Evolutionary conservation across 371 early-diverging fungal genomes (phyloP), one percentile per base, ranked within the genome.

Genomic region (Massospora cicadina): DNA sequence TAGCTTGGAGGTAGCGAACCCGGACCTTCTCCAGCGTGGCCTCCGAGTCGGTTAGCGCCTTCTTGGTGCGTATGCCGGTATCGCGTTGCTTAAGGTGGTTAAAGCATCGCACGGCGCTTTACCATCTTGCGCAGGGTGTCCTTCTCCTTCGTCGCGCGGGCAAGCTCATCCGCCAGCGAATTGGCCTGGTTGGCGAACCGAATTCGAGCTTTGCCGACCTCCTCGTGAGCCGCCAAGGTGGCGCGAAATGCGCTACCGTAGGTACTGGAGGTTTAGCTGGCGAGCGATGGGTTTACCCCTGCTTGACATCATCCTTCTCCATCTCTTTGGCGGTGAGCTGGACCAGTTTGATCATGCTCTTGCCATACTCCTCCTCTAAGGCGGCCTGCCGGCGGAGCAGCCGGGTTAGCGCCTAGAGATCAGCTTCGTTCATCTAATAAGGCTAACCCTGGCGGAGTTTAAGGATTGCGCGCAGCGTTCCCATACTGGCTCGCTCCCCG

Each of bases 401-500:
- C 53, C 30, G 31, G 25, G 62, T 62, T 31, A 62, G n/a, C 21
- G 43, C 62, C 62, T 62, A 17, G 2, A n/a, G 10, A 62, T 62
- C 53, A 33, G n/a, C 23, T 28, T 60, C 2, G 28, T 25, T 33
- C 21, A 10, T 12, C 53, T 10, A 28, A 30, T 33, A 31, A 62
- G 13, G 2, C 1, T 62, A n/a, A 62, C 62, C 62, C 43, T 62
- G 2, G 28, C 31, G 24, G 62, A 62, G 26, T 62, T 62, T 23
- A 62, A 24, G 21, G 28, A 62, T 62, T 28, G 62, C 25, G 31
- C 43, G 23, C 24, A 33, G 12, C 62, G 31, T 33, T 62, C 62
- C 62, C 62, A 62, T 5, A 62, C n/a, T 21, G 62, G 62, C 26
- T 62, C 62, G 58, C 33, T n/a, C 3, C 62, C 62, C 17, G 43